phyloP scores from a whole-genome alignment of 169 alveolate species.

The Babesia gibsoni region DNA sequence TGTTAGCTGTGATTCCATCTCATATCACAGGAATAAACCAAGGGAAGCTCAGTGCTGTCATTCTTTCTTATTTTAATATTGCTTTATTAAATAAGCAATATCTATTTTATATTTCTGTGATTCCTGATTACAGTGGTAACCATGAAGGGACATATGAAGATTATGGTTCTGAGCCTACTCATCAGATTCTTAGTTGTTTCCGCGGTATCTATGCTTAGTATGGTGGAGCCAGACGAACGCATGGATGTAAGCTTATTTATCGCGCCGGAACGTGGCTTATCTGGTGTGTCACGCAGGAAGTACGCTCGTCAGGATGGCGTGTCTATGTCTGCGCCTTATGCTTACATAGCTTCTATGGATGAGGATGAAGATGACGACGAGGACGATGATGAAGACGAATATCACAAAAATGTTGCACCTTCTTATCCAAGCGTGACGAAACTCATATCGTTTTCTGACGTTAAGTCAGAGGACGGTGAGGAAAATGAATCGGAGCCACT shows the following conservation, averaged over 20 bases:
- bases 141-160: not conserved
- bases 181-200: not conserved
- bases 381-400: conserved; percentile 18
- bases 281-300: conserved; percentile 30
- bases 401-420: conserved; percentile 16
- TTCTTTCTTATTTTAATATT: too few relatives aligned
- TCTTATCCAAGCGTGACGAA: too few relatives aligned
- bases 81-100: too few relatives aligned
- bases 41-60: too few relatives aligned
- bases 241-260: not conserved
- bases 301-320: not conserved
- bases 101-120: too few relatives aligned
- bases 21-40: too few relatives aligned
- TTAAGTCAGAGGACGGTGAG: too few relatives aligned
- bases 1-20: not conserved
- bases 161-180: conserved; percentile 9
- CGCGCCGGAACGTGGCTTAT: not conserved
- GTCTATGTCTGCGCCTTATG: not conserved
- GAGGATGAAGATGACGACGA: conserved; percentile 1
- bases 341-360: conserved; percentile 3
- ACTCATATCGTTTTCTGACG: too few relatives aligned
- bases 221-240: not conserved
- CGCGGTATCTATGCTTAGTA: not conserved
- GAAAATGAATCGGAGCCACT: too few relatives aligned
- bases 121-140: too few relatives aligned